Evolutionary conservation across 768 basidiomycete genomes (phyloP), one percentile per base, ranked within the genome.

Genomic region (Leccinum variicolor): DNA sequence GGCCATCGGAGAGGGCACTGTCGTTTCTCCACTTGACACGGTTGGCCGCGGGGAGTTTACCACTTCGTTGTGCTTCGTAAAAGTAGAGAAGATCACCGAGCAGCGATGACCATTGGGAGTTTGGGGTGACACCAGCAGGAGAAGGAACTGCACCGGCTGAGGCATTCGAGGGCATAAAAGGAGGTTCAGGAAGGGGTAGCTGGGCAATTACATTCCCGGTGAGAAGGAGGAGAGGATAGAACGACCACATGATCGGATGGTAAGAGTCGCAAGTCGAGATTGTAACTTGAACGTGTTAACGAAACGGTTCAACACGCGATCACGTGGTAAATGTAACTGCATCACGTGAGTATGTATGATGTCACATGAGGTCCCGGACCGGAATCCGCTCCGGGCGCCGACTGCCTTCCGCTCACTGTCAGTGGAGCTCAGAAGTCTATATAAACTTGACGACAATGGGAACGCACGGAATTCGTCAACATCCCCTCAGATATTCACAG

Each of bases 61-160:
- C 94, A 54, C 89, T 90, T 19, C 94, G 80, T 66, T 97, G 94
- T 1, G 87, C 93, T 60, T 97, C 94, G 67, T 94, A 97, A 72
- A 96, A 96, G 67, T 85, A 96, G 26, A 96, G 69, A 26, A 88
- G 71, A 69, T 88, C 85, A 4, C 94, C 94, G 0, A 96, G 81
- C 3, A 96, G 71, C 50, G 78, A 87, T 6, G 86, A 81, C 92
- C 94, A 96, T 69, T 94, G 90, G 3, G 81, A 65, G 68, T 94
- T 94, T 43, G 89, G 85, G 59, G 68, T 62, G 29, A 21, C 11
- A 9, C 73, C 71, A 14, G 73, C 61, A 10, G 70, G 28, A n/a
- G 84, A 79, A 17, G 77, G 62, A 45, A 77, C 62, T 14, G 87
- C 78, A 28, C 88, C 89, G 2, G 75, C 72, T 15, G 84, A 75